Evolutionary conservation across 352 stramenopile species (phyloP), one percentile per base, ranked within the genome.

Genomic region (Phytophthora sp.): DNA sequence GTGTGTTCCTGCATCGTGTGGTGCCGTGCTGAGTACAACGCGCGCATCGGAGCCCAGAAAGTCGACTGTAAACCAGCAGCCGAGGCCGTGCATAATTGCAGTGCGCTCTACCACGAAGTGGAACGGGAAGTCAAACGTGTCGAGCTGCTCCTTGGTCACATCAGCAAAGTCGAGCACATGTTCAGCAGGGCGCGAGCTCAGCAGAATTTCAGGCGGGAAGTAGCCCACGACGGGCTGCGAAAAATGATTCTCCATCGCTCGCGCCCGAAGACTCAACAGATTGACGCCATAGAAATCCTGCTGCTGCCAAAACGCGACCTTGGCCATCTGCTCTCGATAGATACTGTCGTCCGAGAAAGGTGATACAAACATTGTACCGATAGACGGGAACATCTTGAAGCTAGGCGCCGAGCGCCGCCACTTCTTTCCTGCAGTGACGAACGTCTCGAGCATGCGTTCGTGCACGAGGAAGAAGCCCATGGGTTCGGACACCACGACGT

Each of bases 401-500:
- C 36, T 42, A 16, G 74, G 66, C 11, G 55, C 56, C 16, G 81
- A 79, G 61, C 96, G 97, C 20, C 99, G 76, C 84, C 97, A 99
- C 70, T 94, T 96, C 66, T 98, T 91, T 15, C 98, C 82, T 1
- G 96, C 98, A 16, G 84, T 74, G 24, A 99, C 94, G 44, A 99
- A 96, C 27, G 91, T 98, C 82, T 99, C 97, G 31, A 99, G 87
- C 98, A 99, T 99, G 56, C 90, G 96, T 76, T 99, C 98, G 67
- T 99, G 90, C 36, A 99, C 87, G 23, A 99, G 91, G 71, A 99
- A 99, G 79, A 99, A 99, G 21, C 98, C 98, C 98, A 99, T 99
- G 82, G 97, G 98, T 81, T 99, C 97, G 3, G 94, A 99, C 18
- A 99, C 93, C 27, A 99, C 98, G 53, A 99, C 96, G 74, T 99